Conservation (phyloP, 2,329 filamentous ascomycete genomes). For the Geosmithia flava region DNA sequence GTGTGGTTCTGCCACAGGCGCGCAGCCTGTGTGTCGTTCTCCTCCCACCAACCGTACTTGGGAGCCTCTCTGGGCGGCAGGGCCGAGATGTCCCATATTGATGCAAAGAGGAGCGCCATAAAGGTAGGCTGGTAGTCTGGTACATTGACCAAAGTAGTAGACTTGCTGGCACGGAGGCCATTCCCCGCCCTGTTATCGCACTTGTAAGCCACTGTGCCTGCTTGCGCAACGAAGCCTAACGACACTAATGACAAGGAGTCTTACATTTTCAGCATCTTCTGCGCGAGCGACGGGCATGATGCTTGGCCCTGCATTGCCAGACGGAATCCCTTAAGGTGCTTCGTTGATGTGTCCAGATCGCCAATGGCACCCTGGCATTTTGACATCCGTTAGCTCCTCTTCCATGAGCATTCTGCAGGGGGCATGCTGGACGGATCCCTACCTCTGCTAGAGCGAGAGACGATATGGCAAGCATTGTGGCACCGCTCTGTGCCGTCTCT, state of each 20-base stretch:
- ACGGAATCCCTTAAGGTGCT: conserved; percentile 16
- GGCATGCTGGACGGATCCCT: conserved; percentile 4
- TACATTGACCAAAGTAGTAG: conserved; percentile 24
- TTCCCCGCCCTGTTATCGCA: conserved; percentile 21
- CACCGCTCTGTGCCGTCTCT: conserved; percentile 24
- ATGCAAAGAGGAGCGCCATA: conserved; percentile 29
- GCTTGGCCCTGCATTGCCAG: conserved; percentile 2
- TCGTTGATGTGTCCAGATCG: conserved; percentile 27
- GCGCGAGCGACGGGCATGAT: conserved; percentile 18
- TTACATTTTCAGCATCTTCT: conserved; percentile 29
- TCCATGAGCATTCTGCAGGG: not conserved
- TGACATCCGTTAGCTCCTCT: not conserved
- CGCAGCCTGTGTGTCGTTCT: conserved; percentile 19
- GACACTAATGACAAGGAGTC: conserved; percentile 4
- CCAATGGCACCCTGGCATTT: conserved; percentile 24
- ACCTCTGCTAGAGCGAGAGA: conserved; percentile 31
- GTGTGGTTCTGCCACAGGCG: conserved; percentile 22
- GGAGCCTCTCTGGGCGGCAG: conserved; percentile 20
- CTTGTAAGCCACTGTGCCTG: not conserved
- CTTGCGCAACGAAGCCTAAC: not conserved
- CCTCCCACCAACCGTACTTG: conserved; percentile 23
- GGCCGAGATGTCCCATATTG: conserved; percentile 25
- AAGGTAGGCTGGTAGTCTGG: conserved; percentile 30
- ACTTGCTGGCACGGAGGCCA: conserved; percentile 23
- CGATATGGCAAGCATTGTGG: conserved; percentile 29